Evolutionary conservation across 306 rosid genomes (phyloP).

Genomic region (Acmispon strigosus): DNA sequence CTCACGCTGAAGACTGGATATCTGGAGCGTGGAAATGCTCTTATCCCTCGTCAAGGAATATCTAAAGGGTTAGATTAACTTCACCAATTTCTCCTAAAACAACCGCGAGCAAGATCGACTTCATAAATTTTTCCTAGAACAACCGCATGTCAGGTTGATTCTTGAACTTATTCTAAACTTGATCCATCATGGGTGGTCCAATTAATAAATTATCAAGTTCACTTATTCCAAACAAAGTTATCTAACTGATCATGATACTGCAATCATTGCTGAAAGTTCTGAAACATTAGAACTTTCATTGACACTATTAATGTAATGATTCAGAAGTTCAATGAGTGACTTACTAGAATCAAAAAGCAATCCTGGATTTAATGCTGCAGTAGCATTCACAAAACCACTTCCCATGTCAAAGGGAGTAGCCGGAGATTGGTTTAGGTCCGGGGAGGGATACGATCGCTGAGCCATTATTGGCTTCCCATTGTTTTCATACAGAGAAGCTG

Average conservation of each 20-base stretch:
- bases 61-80: too few relatives aligned
- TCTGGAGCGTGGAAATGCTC: too few relatives aligned
- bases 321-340: slow-evolving; percentile 15
- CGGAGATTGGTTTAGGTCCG: slow-evolving; percentile 66
- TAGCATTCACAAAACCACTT: slow-evolving; percentile 95
- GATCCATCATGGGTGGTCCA: too few relatives aligned
- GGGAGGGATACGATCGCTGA: slow-evolving; percentile 58
- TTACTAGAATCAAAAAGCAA: slow-evolving; percentile 75
- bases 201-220: not conserved
- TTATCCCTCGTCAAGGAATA: too few relatives aligned
- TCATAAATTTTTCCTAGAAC: too few relatives aligned
- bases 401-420: slow-evolving; percentile 97
- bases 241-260: not conserved
- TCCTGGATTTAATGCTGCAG: slow-evolving; percentile 79
- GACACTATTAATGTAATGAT: not conserved
- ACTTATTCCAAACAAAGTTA: not conserved
- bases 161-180: too few relatives aligned
- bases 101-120: too few relatives aligned
- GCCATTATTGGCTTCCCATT: slow-evolving; percentile 70
- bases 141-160: too few relatives aligned
- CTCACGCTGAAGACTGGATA: too few relatives aligned
- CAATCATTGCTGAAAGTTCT: not conserved
- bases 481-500: slow-evolving; percentile 61
- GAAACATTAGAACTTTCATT: not conserved
- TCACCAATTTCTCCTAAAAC: too few relatives aligned